phyloP scores from a whole-genome alignment of 257 asterid species.

The Penstemon newberryi region DNA sequence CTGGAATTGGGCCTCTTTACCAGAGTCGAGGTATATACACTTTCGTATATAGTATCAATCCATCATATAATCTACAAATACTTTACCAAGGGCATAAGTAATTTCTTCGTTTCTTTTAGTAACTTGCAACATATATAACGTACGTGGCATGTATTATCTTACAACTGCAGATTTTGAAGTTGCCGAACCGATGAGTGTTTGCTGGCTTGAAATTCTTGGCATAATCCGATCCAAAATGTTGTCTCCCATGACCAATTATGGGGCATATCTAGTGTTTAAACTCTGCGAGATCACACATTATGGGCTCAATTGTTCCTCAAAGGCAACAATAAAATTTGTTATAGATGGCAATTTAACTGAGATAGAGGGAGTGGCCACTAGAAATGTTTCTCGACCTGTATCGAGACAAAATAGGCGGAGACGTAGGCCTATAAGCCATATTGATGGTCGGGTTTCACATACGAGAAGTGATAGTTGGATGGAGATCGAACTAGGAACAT shows the following conservation, averaged over 20 bases:
- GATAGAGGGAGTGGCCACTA: not conserved
- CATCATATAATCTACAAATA: too few species aligned
- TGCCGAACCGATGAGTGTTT: constrained; percentile 38
- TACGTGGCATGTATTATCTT: too few species aligned
- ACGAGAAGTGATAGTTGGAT: constrained; percentile 34
- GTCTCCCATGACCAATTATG: constrained; percentile 31
- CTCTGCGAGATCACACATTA: not conserved
- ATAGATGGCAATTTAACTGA: not conserved
- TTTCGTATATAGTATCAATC: not conserved
- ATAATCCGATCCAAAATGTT: constrained; percentile 24
- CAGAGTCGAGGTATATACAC: constrained; percentile 43
- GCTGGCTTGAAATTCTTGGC: constrained; percentile 51
- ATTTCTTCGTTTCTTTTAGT: too few species aligned
- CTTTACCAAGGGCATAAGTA: too few species aligned
- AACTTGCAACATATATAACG: too few species aligned
- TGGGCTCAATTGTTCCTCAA: constrained; percentile 27
- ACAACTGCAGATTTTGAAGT: constrained; percentile 53
- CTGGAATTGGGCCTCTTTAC: constrained; percentile 42
- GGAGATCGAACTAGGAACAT: constrained; percentile 38
- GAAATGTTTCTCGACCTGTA: not conserved
- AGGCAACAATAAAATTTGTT: constrained; percentile 29
- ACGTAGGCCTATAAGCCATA: not conserved
- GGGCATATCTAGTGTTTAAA: constrained; percentile 34
- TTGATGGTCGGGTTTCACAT: not conserved
- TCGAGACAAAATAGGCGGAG: not conserved